Base-by-base conservation (phyloP, 768 basidiomycete species). In the Harrya chromipes region DNA sequence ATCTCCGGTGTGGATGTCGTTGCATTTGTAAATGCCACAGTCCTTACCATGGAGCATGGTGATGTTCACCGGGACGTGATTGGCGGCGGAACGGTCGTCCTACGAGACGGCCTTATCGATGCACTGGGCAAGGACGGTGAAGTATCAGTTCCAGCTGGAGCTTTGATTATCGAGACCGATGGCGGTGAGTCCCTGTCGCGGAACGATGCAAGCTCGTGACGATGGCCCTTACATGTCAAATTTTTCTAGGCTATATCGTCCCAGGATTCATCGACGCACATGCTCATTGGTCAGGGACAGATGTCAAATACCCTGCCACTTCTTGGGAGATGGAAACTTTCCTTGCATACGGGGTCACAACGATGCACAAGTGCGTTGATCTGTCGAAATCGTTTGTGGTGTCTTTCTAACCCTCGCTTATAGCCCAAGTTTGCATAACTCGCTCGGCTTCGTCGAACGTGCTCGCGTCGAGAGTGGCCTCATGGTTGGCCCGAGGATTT, bases 261-360 rank as follows among this genome's bases (percentile, higher is more conserved):
- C 86, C 86, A 14, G 87, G 86, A 3, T 87, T 87, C 62, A 80
- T 89, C 43, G 86, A 89, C 49, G 82, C 83, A 8, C 86, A 89
- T 56, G 86, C 86, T 3, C 87, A 89, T 50, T 88, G 86, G 86
- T 59, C 68, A 16, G 84, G 84, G 0, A 77, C 79, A 50, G 55
- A 31, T 0, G 74, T 70, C 26, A 70, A 70, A 27, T 79, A 80
- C 55, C 86, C 86, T 0, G 75, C 84, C 7, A 74, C 73, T 38
- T 87, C 84, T 10, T 89, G 86, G 85, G 85, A 88, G 58, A 72
- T 85, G 72, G 76, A 84, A 60, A 79, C 84, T 0, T 87, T 87
- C 78, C 74, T 89, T 26, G 83, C 85, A 0, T 87, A 85, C 56
- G 87, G 87, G 19, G 78, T 88, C 4, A 88, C 87, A 1, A 87